Percentiles rank a stretch among this genome's conserved stretches.
phyloP scores from a whole-genome alignment of 2,329 filamentous ascomycete species.

The Apiospora saccharicola region DNA sequence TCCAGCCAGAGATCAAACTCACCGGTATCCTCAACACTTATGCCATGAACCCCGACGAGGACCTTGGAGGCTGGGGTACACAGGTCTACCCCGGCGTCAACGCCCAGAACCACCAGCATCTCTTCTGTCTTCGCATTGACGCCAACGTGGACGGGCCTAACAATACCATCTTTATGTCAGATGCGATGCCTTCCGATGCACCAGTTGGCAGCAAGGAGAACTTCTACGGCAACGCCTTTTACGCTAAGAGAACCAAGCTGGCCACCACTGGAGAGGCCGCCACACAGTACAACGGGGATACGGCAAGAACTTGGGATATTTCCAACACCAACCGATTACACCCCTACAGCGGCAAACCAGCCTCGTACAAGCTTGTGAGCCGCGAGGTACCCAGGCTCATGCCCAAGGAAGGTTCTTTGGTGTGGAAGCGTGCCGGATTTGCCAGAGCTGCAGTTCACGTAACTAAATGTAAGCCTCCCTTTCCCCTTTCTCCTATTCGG shows the following conservation, averaged over 20 bases:
- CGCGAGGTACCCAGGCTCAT: constrained; percentile 81
- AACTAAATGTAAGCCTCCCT: constrained; percentile 74
- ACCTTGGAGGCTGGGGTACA: constrained; percentile 87
- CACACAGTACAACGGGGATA: constrained; percentile 83
- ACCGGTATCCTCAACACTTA: constrained; percentile 96
- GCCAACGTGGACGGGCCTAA: constrained; percentile 84
- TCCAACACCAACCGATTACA: constrained; percentile 85
- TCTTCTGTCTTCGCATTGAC: constrained; percentile 90
- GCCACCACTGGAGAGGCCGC: constrained; percentile 71
- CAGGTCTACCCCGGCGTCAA: constrained; percentile 92
- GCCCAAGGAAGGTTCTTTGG: constrained; percentile 80
- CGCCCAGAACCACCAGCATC: constrained; percentile 94
- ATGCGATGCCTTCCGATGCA: constrained; percentile 74
- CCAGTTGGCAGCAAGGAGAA: constrained; percentile 84
- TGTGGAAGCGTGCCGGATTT: constrained; percentile 91
- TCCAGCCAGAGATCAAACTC: constrained; percentile 90
- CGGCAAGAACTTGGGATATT: constrained; percentile 89
- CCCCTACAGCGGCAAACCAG: constrained; percentile 83
- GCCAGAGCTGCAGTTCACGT: constrained; percentile 88
- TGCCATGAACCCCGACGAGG: constrained; percentile 79
- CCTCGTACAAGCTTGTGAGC: constrained; percentile 88
- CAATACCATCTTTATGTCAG: constrained; percentile 86
- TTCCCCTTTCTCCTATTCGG: too few species aligned
- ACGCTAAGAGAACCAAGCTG: constrained; percentile 82
- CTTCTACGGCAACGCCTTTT: constrained; percentile 90